These are phyloP conservation scores for Sphaerosporella brunnea DNA, from an alignment of 495 filamentous ascomycete genomes.

Conservation along the genomic window DNA sequence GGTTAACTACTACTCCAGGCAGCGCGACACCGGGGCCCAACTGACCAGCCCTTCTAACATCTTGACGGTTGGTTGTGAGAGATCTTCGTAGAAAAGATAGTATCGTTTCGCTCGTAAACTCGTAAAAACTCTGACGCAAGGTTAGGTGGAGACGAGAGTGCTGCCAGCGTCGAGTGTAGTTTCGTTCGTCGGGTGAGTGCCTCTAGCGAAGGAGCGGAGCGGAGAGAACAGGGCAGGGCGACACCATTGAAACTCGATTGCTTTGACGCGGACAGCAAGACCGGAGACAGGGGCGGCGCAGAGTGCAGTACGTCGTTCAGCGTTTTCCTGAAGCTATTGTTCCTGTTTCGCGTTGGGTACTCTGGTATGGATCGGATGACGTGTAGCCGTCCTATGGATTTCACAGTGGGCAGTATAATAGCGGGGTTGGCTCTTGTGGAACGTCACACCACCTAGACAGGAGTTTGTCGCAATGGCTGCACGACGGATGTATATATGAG, in stretches of 20 bases:
- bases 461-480: too few relatives aligned
- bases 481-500: too few relatives aligned
- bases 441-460: too few relatives aligned
- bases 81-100: not conserved
- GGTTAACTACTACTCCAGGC: not conserved
- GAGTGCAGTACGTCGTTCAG: too few relatives aligned
- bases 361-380: too few relatives aligned
- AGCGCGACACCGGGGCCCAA: not conserved
- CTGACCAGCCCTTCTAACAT: slow-evolving; percentile 48
- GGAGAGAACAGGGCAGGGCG: not conserved
- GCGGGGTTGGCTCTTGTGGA: not conserved
- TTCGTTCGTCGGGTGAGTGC: slow-evolving; percentile 1
- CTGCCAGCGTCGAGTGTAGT: not conserved
- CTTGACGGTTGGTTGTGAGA: slow-evolving; percentile 12
- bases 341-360: too few relatives aligned
- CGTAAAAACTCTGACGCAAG: not conserved
- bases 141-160: not conserved
- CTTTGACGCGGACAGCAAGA: not conserved
- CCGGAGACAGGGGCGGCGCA: not conserved
- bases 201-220: not conserved
- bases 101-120: not conserved
- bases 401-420: not conserved
- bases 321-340: too few relatives aligned
- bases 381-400: not conserved
- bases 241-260: not conserved